Conservation (phyloP, 768 basidiomycete genomes). For the Lactarius evosmus region DNA sequence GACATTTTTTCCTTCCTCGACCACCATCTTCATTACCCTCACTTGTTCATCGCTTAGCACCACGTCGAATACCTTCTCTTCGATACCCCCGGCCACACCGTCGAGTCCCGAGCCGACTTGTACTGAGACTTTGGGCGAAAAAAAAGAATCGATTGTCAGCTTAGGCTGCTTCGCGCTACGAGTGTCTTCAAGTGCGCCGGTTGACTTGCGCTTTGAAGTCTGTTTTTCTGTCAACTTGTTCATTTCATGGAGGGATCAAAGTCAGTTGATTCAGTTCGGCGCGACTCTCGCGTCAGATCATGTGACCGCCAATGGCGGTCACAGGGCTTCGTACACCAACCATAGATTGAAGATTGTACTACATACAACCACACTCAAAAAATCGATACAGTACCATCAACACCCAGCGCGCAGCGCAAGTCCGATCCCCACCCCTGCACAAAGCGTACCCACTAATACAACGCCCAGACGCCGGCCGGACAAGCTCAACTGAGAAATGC, state of each 20-base stretch:
- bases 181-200: constrained; percentile 21
- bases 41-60: constrained; percentile 54
- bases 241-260: constrained; percentile 13
- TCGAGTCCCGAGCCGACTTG: constrained; percentile 24
- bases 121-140: constrained; percentile 33
- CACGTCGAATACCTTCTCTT: constrained; percentile 35
- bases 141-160: constrained; percentile 37
- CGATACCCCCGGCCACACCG: constrained; percentile 20
- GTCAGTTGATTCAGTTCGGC: background rate
- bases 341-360: too few species aligned
- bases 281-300: constrained; percentile 19
- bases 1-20: constrained; percentile 55
- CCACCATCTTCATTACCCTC: constrained; percentile 47
- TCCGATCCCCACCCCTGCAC: constrained; percentile 45
- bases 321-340: too few species aligned
- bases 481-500: constrained; percentile 31
- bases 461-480: constrained; percentile 33
- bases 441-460: constrained; percentile 42
- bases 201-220: constrained; percentile 35
- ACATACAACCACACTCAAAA: too few species aligned
- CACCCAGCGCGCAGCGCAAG: constrained; percentile 31
- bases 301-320: constrained; percentile 24
- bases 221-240: constrained; percentile 14
- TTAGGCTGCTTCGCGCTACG: constrained; percentile 33
- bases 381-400: background rate